A percentile compares a stretch with the other conserved stretches of the same genome.
phyloP scores from a whole-genome alignment of 177 flowering plant species.

The Telopea speciosissima region DNA sequence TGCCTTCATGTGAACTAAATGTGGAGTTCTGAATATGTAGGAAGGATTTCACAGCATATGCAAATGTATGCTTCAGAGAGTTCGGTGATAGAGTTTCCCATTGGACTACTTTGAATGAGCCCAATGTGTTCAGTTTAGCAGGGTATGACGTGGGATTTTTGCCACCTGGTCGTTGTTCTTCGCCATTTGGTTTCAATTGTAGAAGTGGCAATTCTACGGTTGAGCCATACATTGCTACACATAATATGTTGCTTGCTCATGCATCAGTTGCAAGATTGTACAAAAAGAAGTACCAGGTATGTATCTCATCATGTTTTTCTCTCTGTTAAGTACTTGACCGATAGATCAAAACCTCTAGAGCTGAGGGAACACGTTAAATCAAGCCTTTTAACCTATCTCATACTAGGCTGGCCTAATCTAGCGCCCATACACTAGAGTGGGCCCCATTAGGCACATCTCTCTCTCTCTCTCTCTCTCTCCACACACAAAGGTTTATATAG shows the following conservation, averaged over 20 bases:
- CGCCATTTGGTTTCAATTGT: slow-evolving; percentile 31
- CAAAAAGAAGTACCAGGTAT: slow-evolving; percentile 47
- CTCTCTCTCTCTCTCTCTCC: too few relatives aligned
- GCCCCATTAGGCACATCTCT: too few relatives aligned
- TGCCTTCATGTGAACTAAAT: too few relatives aligned
- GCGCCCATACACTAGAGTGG: too few relatives aligned
- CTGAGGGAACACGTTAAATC: too few relatives aligned
- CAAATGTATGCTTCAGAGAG: slow-evolving; percentile 67
- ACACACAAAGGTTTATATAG: too few relatives aligned
- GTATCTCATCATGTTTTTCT: too few relatives aligned
- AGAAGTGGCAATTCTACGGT: slow-evolving; percentile 48
- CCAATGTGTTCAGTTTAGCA: slow-evolving; percentile 29
- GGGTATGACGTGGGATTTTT: slow-evolving; percentile 33
- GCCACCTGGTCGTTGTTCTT: slow-evolving; percentile 50
- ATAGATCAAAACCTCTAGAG: too few relatives aligned
- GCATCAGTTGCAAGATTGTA: slow-evolving; percentile 57
- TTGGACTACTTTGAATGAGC: slow-evolving; percentile 66
- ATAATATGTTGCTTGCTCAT: slow-evolving; percentile 56
- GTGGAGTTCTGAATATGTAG: too few relatives aligned
- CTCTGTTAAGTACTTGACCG: too few relatives aligned
- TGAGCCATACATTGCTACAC: slow-evolving; percentile 53
- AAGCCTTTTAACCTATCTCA: too few relatives aligned
- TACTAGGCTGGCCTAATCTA: too few relatives aligned
- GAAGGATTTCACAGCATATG: slow-evolving; percentile 57
- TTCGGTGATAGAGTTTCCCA: slow-evolving; percentile 63